Evolutionary conservation across 2,329 filamentous ascomycete species (phyloP), one percentile per base, ranked within the genome.

Genomic region (Cytospora piceicola): DNA sequence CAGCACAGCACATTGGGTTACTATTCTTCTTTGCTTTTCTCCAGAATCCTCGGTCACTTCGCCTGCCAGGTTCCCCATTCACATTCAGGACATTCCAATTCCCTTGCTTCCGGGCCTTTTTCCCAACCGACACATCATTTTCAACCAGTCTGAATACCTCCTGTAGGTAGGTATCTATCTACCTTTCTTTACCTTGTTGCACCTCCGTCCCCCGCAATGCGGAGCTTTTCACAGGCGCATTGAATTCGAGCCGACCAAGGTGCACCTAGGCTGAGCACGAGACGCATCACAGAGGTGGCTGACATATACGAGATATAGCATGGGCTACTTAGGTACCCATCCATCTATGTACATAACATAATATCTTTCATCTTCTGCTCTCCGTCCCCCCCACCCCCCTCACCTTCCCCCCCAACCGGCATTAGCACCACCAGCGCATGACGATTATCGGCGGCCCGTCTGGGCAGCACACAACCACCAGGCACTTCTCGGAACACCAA

Each of bases 401-500:
- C 55, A n/a, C n/a, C n/a, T n/a, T n/a, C 59, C 55, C 36, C 59
- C 46, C 27, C 59, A 24, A 6, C 53, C 53, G 46, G 34, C 30
- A 36, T n/a, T 46, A 52, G 61, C 39, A 57, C 32, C 53, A 63
- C 30, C 29, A 51, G 42, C 30, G 24, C 39, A 51, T 34, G 36
- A 57, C 60, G 49, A 53, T 36, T 22, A 55, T 49, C 46, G 24
- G 46, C 46, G 46, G 46, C 46, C 60, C 56, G 53, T 15, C 53
- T 39, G 53, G 32, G 15, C 52, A 49, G 32, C 52, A 27, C 54
- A 49, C 39, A 56, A 34, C 29, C 58, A 30, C 30, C 56, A 62
- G 57, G 57, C 54, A 65, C 54, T 36, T 52, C 51, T 61, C 27
- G 51, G 58, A 62, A 60, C 57, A 60, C 46, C 34, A 65, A 39